A percentile compares a stretch with the other conserved stretches of the same genome.
phyloP scores from a whole-genome alignment of 2,329 filamentous ascomycete species.

The Aspergillus fischeri region DNA sequence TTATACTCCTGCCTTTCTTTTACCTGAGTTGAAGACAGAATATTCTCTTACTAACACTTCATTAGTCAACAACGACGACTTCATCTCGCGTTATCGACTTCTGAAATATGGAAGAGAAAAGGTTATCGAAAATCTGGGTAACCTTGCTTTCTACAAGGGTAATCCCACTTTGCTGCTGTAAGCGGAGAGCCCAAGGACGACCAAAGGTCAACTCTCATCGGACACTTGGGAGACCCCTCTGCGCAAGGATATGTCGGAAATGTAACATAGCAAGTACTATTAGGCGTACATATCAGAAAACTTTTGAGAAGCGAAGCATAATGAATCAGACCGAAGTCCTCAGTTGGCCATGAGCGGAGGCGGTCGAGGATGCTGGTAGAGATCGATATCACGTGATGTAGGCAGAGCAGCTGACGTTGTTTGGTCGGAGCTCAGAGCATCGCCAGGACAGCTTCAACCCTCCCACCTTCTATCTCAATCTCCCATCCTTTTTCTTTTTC shows the following conservation, averaged over 20 bases:
- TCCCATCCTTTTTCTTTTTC: neutral
- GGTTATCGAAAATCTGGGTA: slow-evolving; percentile 31
- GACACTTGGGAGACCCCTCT: neutral
- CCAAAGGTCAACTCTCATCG: neutral
- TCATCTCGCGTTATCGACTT: slow-evolving; percentile 68
- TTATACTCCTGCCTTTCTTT: slow-evolving; percentile 20
- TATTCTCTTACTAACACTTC: slow-evolving; percentile 5
- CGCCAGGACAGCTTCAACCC: slow-evolving; percentile 13
- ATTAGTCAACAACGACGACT: slow-evolving; percentile 75
- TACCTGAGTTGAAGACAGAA: neutral
- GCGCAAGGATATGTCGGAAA: neutral
- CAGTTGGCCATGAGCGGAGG: neutral
- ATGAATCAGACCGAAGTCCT: neutral
- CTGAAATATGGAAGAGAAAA: slow-evolving; percentile 55
- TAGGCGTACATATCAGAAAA: neutral
- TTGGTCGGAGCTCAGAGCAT: slow-evolving; percentile 29
- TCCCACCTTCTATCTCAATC: slow-evolving; percentile 5
- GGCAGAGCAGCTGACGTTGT: slow-evolving; percentile 32
- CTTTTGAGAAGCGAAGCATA: neutral
- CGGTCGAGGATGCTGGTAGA: slow-evolving; percentile 12
- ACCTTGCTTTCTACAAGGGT: neutral
- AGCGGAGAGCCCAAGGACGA: neutral
- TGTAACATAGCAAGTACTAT: neutral
- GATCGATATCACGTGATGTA: slow-evolving; percentile 25
- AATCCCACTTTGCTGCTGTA: slow-evolving; percentile 15